These are phyloP conservation scores for Eucalyptus decipiens DNA, from an alignment of 345 rosid genomes.

Conservation along the genomic window DNA sequence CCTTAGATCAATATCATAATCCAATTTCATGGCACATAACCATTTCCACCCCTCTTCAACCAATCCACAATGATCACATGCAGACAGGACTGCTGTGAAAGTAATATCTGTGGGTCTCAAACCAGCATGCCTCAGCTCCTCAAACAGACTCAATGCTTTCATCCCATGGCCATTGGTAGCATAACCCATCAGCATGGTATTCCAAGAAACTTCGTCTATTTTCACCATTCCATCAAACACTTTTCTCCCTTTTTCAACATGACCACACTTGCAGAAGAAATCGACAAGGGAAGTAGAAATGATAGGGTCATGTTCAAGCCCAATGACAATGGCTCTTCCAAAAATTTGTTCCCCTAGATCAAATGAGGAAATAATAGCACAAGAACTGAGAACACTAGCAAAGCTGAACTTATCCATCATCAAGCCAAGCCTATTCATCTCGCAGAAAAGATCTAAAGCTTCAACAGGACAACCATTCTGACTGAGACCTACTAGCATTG, in stretches of 20 bases:
- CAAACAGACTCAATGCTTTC: slow-evolving; percentile 48
- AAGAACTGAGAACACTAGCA: slow-evolving; percentile 57
- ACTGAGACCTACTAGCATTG: slow-evolving; percentile 62
- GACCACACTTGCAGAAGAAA: slow-evolving; percentile 69
- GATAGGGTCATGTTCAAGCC: slow-evolving; percentile 55
- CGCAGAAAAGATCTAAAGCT: slow-evolving; percentile 46
- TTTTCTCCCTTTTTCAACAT: slow-evolving; percentile 33
- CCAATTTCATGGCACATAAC: slow-evolving; percentile 48
- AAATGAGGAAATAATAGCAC: slow-evolving; percentile 50
- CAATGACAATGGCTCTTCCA: slow-evolving; percentile 39
- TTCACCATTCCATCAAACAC: slow-evolving; percentile 43
- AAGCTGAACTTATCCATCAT: slow-evolving; percentile 57
- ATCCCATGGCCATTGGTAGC: slow-evolving; percentile 71
- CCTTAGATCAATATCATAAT: slow-evolving; percentile 45
- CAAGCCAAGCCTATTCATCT: slow-evolving; percentile 49
- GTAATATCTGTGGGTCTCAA: slow-evolving; percentile 41
- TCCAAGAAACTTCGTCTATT: slow-evolving; percentile 68
- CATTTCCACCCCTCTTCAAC: slow-evolving; percentile 59
- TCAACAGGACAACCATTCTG: slow-evolving; percentile 67
- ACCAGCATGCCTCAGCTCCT: slow-evolving; percentile 53
- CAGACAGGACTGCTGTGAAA: slow-evolving; percentile 52
- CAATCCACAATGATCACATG: slow-evolving; percentile 82
- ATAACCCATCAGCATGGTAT: slow-evolving; percentile 79
- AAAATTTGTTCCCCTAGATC: slow-evolving; percentile 79
- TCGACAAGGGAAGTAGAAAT: slow-evolving; percentile 72